Evolutionary conservation across 352 stramenopile genomes (phyloP).

Genomic region (Phytophthora fragariae): DNA sequence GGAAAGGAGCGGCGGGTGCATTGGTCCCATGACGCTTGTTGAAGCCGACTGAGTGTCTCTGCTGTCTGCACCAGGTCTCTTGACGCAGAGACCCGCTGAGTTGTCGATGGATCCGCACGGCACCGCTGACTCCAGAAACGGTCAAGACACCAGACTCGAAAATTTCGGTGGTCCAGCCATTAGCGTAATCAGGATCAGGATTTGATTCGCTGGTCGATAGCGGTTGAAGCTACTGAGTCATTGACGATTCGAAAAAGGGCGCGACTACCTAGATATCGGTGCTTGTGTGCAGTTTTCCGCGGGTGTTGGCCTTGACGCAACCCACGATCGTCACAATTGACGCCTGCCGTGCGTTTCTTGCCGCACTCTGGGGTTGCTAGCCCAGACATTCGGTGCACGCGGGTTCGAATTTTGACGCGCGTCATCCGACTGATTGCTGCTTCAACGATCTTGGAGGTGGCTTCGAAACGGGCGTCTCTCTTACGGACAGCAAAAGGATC

Average conservation of each 20-base stretch:
- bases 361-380: neutral
- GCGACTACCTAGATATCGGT: neutral
- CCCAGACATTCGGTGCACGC: constrained; percentile 17
- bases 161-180: constrained; percentile 21
- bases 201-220: constrained; percentile 7
- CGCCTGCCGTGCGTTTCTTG: neutral
- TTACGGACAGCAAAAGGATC: constrained; percentile 29
- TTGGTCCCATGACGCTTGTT: neutral
- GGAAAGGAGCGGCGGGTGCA: neutral
- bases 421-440: constrained; percentile 16
- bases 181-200: constrained; percentile 14
- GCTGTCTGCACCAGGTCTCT: neutral
- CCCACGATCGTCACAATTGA: constrained; percentile 1
- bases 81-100: neutral
- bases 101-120: neutral
- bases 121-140: neutral
- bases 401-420: constrained; percentile 13
- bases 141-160: constrained; percentile 4
- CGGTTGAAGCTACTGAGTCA: neutral
- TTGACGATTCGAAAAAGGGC: neutral
- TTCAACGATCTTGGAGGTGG: neutral
- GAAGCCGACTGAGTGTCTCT: neutral
- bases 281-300: neutral
- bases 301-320: constrained; percentile 6
- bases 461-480: constrained; percentile 16